These are phyloP conservation scores for Metschnikowia kofuensis DNA, from an alignment of 805 yeast genomes.

Conservation along the genomic window DNA sequence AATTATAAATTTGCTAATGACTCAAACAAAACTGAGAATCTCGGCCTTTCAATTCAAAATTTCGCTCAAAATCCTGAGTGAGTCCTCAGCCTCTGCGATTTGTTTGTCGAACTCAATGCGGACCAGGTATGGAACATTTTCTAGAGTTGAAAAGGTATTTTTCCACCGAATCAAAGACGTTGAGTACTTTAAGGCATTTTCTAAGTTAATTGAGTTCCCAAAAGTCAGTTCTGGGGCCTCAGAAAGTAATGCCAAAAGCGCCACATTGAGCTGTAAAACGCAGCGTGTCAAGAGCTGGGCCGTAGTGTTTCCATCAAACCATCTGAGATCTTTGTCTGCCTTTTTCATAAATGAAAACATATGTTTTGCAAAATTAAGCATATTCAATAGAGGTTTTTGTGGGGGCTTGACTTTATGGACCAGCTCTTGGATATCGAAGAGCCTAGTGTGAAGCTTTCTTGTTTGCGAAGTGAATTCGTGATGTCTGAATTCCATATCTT, in stretches of 20 bases:
- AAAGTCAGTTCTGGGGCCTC: neutral
- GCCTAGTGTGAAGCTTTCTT: neutral
- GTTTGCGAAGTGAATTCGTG: neutral
- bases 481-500: neutral
- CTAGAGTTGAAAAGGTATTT: neutral
- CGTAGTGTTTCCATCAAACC: neutral
- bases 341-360: neutral
- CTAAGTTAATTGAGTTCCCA: neutral
- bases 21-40: too few species aligned
- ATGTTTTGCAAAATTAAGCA: neutral
- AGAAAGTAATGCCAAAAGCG: neutral
- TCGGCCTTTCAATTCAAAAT: neutral
- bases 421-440: neutral
- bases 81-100: neutral
- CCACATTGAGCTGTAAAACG: constrained; percentile 1
- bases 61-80: neutral
- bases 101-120: neutral
- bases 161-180: neutral
- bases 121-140: neutral
- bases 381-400: neutral
- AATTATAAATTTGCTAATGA: too few species aligned
- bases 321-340: neutral
- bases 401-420: neutral
- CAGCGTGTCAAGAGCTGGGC: neutral
- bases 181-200: neutral